A percentile compares a stretch with the other conserved stretches of the same genome.
These are phyloP conservation scores for Rutidosis leptorrhynchoides DNA, from an alignment of 129 eudicot genomes.

Conservation along the genomic window DNA sequence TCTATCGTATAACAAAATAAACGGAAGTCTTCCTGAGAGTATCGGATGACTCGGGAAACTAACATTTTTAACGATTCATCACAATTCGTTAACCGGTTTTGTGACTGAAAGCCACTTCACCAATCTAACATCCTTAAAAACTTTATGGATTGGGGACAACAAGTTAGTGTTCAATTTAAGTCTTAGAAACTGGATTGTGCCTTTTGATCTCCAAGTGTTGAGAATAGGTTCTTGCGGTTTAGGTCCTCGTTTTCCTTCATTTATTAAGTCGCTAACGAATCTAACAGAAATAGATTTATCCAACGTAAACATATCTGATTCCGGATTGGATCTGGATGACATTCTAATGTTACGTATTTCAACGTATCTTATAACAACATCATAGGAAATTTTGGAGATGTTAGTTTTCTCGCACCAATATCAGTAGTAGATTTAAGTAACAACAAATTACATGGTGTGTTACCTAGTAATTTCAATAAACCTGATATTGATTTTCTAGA, in stretches of 20 bases:
- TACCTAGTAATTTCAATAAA: slow-evolving; percentile 18
- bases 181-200: slow-evolving; percentile 9
- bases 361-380: slow-evolving; percentile 18
- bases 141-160: slow-evolving; percentile 11
- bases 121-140: slow-evolving; percentile 8
- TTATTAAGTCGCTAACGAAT: slow-evolving; percentile 1
- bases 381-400: slow-evolving; percentile 20
- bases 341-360: neutral
- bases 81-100: slow-evolving; percentile 9
- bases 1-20: slow-evolving; percentile 10
- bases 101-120: slow-evolving; percentile 10
- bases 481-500: slow-evolving; percentile 9
- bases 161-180: slow-evolving; percentile 2
- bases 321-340: slow-evolving; percentile 15
- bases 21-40: slow-evolving; percentile 16
- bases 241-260: slow-evolving; percentile 16
- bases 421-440: slow-evolving; percentile 22
- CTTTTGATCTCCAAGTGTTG: neutral
- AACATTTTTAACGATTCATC: neutral
- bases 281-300: neutral
- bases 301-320: slow-evolving; percentile 14
- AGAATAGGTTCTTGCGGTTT: slow-evolving; percentile 16
- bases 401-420: slow-evolving; percentile 11
- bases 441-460: slow-evolving; percentile 11
- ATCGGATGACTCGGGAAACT: neutral